Evolutionary conservation across 2,329 filamentous ascomycete species (phyloP).

Genomic region (Phyllosticta citrichinensis): DNA sequence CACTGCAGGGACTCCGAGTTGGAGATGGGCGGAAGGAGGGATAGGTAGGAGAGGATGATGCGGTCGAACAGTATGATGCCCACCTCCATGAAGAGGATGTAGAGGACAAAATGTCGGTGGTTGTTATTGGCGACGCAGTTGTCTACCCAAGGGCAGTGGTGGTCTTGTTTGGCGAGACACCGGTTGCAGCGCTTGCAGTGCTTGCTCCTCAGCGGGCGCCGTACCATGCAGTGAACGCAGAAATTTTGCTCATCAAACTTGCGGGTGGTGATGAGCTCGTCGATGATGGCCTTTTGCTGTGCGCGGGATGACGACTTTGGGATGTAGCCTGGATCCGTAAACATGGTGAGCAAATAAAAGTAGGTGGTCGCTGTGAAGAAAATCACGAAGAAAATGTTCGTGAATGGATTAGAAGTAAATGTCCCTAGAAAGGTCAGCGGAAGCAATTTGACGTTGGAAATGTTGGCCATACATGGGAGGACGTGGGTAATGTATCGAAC

Average conservation of each 20-base stretch:
- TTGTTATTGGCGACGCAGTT: constrained; percentile 96
- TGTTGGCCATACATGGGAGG: constrained; percentile 51
- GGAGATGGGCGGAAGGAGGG: constrained; percentile 33
- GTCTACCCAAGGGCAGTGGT: constrained; percentile 97
- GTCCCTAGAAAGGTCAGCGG: constrained; percentile 45
- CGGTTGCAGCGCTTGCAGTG: constrained; percentile 86
- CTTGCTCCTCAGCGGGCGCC: constrained; percentile 86
- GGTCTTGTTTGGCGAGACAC: constrained; percentile 92
- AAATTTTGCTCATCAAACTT: constrained; percentile 94
- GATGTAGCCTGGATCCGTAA: constrained; percentile 82
- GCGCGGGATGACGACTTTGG: constrained; percentile 83
- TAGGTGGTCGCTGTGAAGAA: constrained; percentile 61
- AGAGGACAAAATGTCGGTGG: constrained; percentile 89
- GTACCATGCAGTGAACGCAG: constrained; percentile 88
- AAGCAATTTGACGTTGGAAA: constrained; percentile 1
- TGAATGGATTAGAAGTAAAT: constrained; percentile 54
- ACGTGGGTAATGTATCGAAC: constrained; percentile 66
- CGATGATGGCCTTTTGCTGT: constrained; percentile 80
- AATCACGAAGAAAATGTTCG: constrained; percentile 65
- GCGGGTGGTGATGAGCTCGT: constrained; percentile 73
- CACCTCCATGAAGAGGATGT: constrained; percentile 66
- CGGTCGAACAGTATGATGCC: constrained; percentile 65
- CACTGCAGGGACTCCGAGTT: constrained; percentile 36
- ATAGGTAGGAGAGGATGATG: constrained; percentile 55
- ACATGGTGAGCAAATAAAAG: constrained; percentile 82